phyloP scores from a whole-genome alignment of 139 green algal genomes.

The Auxenochlorella pyrenoidosa region DNA sequence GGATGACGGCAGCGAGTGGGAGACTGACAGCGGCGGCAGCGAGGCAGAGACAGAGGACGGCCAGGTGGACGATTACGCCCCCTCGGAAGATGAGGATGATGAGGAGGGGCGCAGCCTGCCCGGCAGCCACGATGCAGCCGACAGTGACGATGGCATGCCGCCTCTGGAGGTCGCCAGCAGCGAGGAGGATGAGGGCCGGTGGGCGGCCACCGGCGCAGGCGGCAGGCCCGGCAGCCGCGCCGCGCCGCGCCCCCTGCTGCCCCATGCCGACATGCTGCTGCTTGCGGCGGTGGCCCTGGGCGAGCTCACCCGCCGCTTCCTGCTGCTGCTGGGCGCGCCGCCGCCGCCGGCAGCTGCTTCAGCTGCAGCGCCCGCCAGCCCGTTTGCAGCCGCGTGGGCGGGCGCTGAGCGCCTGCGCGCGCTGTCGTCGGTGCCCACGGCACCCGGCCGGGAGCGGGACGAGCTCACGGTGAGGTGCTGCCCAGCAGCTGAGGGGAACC shows the following conservation, averaged over 20 bases:
- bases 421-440: background rate
- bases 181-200: background rate
- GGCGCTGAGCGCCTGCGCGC: background rate
- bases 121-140: background rate
- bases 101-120: too few species aligned
- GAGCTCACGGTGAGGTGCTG: conserved; percentile 5
- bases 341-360: background rate
- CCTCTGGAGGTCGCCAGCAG: background rate
- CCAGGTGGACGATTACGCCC: background rate
- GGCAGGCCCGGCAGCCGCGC: background rate
- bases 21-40: background rate
- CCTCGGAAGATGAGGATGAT: background rate
- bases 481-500: background rate
- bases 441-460: background rate
- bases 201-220: background rate
- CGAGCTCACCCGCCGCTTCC: conserved; percentile 40
- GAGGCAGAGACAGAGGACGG: background rate
- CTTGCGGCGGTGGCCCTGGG: conserved; percentile 36
- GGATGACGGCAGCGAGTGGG: background rate
- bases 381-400: background rate
- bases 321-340: conserved; percentile 27
- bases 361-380: background rate
- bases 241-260: background rate
- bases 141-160: background rate
- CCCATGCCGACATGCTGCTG: conserved; percentile 43